phyloP scores from a whole-genome alignment of 441 rosid species.

The Erodium moschatum region DNA sequence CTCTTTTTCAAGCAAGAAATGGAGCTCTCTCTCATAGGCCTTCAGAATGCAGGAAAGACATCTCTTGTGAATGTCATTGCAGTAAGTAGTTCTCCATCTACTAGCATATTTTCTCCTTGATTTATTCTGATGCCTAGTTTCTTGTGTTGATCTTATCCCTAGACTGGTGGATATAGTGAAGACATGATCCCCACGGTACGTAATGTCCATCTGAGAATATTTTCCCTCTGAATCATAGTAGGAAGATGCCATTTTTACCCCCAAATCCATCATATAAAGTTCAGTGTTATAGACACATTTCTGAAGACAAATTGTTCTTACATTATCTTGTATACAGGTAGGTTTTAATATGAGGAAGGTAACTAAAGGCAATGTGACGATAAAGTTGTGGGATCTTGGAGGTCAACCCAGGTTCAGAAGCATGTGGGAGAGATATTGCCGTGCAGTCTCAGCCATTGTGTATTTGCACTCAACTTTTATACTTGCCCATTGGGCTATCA shows the following conservation, averaged over 20 bases:
- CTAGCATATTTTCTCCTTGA: not conserved
- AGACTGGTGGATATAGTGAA: constrained; percentile 10
- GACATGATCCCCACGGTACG: constrained; percentile 10
- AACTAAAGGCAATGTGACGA: constrained; percentile 9
- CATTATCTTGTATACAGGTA: not conserved
- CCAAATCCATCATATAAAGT: no score
- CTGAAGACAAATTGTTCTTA: not conserved
- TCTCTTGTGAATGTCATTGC: constrained; percentile 24
- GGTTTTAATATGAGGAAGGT: constrained; percentile 10
- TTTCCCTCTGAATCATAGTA: no score
- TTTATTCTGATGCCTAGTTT: constrained; percentile 4
- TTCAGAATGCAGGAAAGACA: constrained; percentile 23
- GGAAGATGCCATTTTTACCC: no score
- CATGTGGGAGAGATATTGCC: constrained; percentile 12
- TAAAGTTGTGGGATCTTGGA: constrained; percentile 11
- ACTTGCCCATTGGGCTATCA: not conserved
- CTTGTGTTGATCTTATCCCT: not conserved
- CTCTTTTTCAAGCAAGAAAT: constrained; percentile 25
- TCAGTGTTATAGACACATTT: no score
- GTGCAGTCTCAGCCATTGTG: constrained; percentile 10
- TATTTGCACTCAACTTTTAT: not conserved
- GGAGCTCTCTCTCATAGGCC: constrained; percentile 23
- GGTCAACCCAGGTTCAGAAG: constrained; percentile 6
- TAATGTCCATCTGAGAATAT: not conserved
- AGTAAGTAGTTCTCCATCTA: constrained; percentile 9